Conservation (phyloP, 306 rosid species). For the Begonia peltatifolia region DNA sequence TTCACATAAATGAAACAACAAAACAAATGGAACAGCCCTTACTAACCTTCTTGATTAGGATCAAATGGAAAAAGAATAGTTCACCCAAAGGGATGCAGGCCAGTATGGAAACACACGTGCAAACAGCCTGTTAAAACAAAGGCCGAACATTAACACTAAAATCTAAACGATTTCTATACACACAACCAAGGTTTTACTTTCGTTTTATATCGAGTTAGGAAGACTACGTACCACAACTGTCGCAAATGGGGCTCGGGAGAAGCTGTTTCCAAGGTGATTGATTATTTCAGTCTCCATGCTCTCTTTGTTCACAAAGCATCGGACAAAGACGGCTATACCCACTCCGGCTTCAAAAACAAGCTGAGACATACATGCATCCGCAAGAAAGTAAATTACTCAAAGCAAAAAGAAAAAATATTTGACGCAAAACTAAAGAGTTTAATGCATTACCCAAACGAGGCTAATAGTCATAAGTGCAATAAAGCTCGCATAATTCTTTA, state of each 20-base stretch:
- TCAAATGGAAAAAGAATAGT: slow-evolving; percentile 96
- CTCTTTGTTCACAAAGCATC: slow-evolving; percentile 75
- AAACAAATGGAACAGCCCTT: slow-evolving; percentile 15
- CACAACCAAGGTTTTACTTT: slow-evolving; percentile 5
- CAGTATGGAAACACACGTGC: slow-evolving; percentile 81
- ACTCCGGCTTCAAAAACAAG: slow-evolving; percentile 92
- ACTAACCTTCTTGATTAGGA: slow-evolving; percentile 89
- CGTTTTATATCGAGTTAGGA: slow-evolving; percentile 10
- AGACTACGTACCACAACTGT: slow-evolving; percentile 64
- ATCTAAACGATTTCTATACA: slow-evolving; percentile 1
- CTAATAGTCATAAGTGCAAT: slow-evolving; percentile 87
- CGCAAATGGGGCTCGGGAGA: slow-evolving; percentile 88
- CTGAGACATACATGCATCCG: slow-evolving; percentile 26
- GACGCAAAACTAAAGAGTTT: slow-evolving; percentile 1
- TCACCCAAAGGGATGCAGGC: slow-evolving; percentile 90
- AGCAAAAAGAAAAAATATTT: slow-evolving; percentile 1
- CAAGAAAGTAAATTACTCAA: slow-evolving; percentile 8
- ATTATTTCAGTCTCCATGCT: slow-evolving; percentile 84
- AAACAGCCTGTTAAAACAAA: slow-evolving; percentile 50
- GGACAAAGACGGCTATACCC: slow-evolving; percentile 82
- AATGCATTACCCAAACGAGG: slow-evolving; percentile 76
- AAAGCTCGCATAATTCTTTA: slow-evolving; percentile 72
- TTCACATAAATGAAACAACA: slow-evolving; percentile 6
- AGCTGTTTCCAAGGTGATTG: slow-evolving; percentile 94
- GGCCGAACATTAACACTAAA: slow-evolving; percentile 16